Evolutionary conservation across 495 filamentous ascomycete species (phyloP).

Genomic region (Lepidopterella palustris): DNA sequence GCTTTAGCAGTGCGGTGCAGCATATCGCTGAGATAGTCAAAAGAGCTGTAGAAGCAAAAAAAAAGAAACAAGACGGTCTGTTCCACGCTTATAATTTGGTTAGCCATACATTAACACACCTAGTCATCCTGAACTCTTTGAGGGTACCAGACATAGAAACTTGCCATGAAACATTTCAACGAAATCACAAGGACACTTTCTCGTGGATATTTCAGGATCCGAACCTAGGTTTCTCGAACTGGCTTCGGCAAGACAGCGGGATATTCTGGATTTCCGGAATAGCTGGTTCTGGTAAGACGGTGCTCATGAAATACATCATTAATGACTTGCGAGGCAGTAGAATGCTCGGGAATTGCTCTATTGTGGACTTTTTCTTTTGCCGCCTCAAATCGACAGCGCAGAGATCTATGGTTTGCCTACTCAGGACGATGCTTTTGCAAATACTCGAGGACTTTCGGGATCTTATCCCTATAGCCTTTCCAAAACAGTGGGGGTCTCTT

Average conservation of each 20-base stretch:
- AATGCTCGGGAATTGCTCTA: background rate
- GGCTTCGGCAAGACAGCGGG: background rate
- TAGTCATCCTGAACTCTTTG: background rate
- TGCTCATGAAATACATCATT: background rate
- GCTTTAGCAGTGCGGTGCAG: background rate
- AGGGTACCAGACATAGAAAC: background rate
- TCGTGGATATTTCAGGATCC: background rate
- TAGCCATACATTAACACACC: background rate
- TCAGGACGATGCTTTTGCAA: background rate
- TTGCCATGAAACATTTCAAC: background rate
- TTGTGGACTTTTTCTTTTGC: background rate
- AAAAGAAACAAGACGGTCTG: background rate
- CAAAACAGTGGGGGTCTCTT: background rate
- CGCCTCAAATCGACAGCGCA: background rate
- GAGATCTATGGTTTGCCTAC: background rate
- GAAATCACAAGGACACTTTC: background rate
- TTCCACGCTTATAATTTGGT: background rate
- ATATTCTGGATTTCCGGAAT: background rate
- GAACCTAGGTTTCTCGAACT: background rate
- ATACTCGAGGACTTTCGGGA: background rate
- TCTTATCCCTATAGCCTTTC: background rate
- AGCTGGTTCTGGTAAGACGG: no score
- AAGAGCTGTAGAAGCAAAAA: background rate
- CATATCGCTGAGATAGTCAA: background rate
- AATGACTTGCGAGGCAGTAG: background rate